Percentiles rank a stretch among this genome's conserved stretches.
phyloP scores from a whole-genome alignment of 768 basidiomycete species.

The Brasilioporus rufonigricans region DNA sequence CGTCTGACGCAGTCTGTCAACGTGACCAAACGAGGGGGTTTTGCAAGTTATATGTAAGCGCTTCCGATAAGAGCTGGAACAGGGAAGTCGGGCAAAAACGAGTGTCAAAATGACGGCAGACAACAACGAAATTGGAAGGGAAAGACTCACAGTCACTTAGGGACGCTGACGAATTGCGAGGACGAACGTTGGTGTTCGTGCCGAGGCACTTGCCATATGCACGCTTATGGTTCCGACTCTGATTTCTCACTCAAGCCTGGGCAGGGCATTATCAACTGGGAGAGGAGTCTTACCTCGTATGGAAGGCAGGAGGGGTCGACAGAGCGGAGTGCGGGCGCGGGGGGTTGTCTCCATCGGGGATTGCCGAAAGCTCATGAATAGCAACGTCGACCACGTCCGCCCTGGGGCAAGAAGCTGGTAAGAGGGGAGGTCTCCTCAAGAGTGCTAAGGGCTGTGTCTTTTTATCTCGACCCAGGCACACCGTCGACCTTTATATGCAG shows the following conservation, averaged over 20 bases:
- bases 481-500: slow-evolving; percentile 7
- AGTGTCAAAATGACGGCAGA: slow-evolving; percentile 18
- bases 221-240: slow-evolving; percentile 1
- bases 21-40: slow-evolving; percentile 1
- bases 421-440: neutral
- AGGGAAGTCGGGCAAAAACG: neutral
- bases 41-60: slow-evolving; percentile 6
- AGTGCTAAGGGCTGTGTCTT: slow-evolving; percentile 6
- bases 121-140: slow-evolving; percentile 10
- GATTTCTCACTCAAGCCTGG: slow-evolving; percentile 11
- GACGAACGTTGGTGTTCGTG: slow-evolving; percentile 26
- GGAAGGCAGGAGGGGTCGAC: slow-evolving; percentile 9
- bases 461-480: slow-evolving; percentile 19
- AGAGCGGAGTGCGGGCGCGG: neutral
- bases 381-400: slow-evolving; percentile 1
- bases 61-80: neutral
- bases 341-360: slow-evolving; percentile 13
- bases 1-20: slow-evolving; percentile 1
- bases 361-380: slow-evolving; percentile 13
- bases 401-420: no score
- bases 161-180: slow-evolving; percentile 19
- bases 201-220: slow-evolving; percentile 15
- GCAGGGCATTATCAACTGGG: no score
- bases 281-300: slow-evolving; percentile 8
- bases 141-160: slow-evolving; percentile 6